Base-by-base conservation (phyloP, 495 filamentous ascomycete genomes). In the Usnea hakonensis region DNA sequence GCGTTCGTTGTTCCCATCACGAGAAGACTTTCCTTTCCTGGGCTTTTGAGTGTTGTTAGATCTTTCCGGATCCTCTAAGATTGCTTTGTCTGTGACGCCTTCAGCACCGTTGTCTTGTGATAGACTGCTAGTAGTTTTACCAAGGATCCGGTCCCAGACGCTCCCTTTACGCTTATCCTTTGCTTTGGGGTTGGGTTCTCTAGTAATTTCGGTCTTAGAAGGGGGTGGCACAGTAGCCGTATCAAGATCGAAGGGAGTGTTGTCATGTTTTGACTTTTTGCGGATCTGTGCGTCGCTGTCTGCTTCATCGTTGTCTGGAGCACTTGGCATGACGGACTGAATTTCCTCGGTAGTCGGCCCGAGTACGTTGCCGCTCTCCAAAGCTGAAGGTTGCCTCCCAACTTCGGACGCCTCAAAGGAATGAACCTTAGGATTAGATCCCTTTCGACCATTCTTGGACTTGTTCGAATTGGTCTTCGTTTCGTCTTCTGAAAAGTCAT, bases 41-140 rank as follows among this genome's bases (percentile, higher is more conserved):
- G 75, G 75, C 62, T 77, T 76, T 72, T 82, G 80, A 43, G 73
- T 78, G 64, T 62, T 79, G 69, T 68, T 72, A 50, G 64, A 70
- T 56, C 79, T 76, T 46, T 72, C 70, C n/a, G 59, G 58, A 16
- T 52, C 44, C 10, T 64, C 63, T n/a, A 52, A 50, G 13, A 69
- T 75, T 55, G 70, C 67, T n/a, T 61, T 52, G 9, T 52, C 57
- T 36, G n/a, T 63, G 16, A 60, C 59, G 17, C 57, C 55, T 32
- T 60, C 48, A 16, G 16, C 48, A 40, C 53, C 53, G 21, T 54
- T 43, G 16, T 61, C 26, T 33, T 58, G 58, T 30, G 52, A n/a
- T 19, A 52, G 6, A 26, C 57, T 62, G 16, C 40, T 57, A 17
- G 52, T 21, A 44, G 65, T 55, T 33, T 65, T 67, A 16, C 65